Base-by-base conservation (phyloP, 768 basidiomycete species). In the Pulveroboletus frians region DNA sequence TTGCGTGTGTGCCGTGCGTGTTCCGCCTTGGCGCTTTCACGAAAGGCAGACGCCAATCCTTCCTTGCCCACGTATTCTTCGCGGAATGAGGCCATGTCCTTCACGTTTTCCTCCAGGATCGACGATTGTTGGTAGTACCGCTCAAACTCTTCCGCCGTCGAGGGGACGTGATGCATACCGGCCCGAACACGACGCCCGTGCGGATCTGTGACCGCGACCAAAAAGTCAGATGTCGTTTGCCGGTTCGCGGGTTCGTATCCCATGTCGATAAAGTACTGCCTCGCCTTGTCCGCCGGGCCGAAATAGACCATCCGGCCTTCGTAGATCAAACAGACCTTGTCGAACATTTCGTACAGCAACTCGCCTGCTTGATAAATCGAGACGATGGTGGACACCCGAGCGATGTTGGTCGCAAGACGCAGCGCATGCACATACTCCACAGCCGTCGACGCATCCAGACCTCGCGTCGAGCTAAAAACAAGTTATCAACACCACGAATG, bases 281-380 rank as follows among this genome's bases (percentile, higher is more conserved):
- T 68, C 0, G 82, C 85, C 37, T 73, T 62, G 23, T 67, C 61
- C 4, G 78, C 75, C 0, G 76, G 75, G 1, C 84, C 85, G 47
- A 75, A 85, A 65, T 79, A 86, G 37, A 77, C 74, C 69, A 79
- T 77, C 20, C 70, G 68, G 13, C 83, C 81, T 43, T 79, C 78
- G 63, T 79, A 73, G 58, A 86, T 72, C 34, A 85, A 70, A 58
- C 79, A 76, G 18, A 85, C 82, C 62, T 85, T 85, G 75, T 87
- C 82, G 56, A 87, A 92, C 54, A 77, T 73, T 36, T 75, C 52
- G 49, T 82, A 85, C 0, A 85, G 65, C 3, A 73, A 72, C 63
- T 91, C 88, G 43, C 84, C 83, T 4, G 90, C 90, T 65, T 92
- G 90, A 67, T 93, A 92, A 35, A 93, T 81, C 2, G 88, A 85